These are phyloP conservation scores for Russula abietina DNA, from an alignment of 768 basidiomycete species.

Conservation along the genomic window DNA sequence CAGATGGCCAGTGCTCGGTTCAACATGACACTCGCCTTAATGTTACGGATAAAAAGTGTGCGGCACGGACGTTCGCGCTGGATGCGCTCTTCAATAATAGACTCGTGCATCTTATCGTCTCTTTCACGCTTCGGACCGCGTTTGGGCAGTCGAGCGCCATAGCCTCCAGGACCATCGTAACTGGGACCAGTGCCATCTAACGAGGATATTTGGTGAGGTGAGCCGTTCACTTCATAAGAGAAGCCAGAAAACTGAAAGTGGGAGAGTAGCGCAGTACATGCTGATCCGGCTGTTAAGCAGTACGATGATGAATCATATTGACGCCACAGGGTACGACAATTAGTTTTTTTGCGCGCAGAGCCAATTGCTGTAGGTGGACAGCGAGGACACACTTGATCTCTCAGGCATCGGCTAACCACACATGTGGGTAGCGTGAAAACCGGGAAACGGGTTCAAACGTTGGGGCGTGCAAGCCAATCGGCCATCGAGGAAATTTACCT, in stretches of 20 bases:
- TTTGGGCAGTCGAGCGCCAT: conserved; percentile 36
- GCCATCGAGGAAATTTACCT: conserved; percentile 13
- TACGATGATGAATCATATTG: conserved; percentile 10
- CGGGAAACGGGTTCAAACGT: conserved; percentile 8
- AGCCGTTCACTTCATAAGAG: conserved; percentile 20
- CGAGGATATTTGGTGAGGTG: conserved; percentile 32
- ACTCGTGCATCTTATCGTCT: conserved; percentile 86
- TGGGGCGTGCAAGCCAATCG: conserved; percentile 12
- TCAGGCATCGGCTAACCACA: conserved; percentile 16
- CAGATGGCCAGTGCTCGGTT: not conserved
- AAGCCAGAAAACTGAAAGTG: conserved; percentile 21
- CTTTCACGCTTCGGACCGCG: conserved; percentile 63
- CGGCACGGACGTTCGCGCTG: conserved; percentile 92
- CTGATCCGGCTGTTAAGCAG: not conserved
- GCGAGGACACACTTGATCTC: conserved; percentile 10
- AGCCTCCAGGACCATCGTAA: conserved; percentile 45
- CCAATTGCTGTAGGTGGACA: conserved; percentile 8
- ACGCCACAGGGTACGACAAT: conserved; percentile 4
- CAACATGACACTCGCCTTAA: conserved; percentile 70
- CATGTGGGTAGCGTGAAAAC: conserved; percentile 3
- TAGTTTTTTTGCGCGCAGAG: conserved; percentile 9
- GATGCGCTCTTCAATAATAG: conserved; percentile 90
- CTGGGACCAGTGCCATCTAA: conserved; percentile 58
- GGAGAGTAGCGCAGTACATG: conserved; percentile 9
- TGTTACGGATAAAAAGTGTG: conserved; percentile 94